A percentile compares a stretch with the other conserved stretches of the same genome.
Evolutionary conservation across 495 filamentous ascomycete genomes (phyloP).

Genomic region (Neurospora sp.): DNA sequence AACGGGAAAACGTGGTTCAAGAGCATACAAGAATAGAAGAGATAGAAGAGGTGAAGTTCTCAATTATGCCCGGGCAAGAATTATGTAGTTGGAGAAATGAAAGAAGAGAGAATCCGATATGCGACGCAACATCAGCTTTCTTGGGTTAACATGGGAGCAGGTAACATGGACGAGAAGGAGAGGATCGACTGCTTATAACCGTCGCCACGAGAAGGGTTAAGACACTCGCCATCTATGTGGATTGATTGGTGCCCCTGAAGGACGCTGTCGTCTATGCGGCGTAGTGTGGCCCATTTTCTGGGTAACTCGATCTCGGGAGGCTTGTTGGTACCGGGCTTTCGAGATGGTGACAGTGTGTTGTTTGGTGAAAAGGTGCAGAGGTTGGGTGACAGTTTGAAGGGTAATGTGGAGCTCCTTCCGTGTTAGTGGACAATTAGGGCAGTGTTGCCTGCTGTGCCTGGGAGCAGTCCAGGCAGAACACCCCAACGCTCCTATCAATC

Average conservation of each 20-base stretch:
- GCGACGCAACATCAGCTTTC: neutral
- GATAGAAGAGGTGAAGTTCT: neutral
- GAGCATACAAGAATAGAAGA: too few species aligned
- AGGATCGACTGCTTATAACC: neutral
- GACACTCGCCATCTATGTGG: neutral
- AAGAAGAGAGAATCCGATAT: neutral
- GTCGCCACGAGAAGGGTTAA: neutral
- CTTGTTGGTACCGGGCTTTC: neutral
- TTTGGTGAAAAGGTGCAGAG: neutral
- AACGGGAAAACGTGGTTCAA: neutral
- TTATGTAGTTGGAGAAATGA: neutral
- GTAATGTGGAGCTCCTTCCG: neutral
- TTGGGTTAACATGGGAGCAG: neutral
- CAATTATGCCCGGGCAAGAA: neutral
- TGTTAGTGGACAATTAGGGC: neutral
- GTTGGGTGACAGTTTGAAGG: neutral
- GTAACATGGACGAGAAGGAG: neutral
- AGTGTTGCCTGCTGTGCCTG: neutral
- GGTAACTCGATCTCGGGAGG: neutral
- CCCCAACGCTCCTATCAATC: neutral
- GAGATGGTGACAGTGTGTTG: neutral
- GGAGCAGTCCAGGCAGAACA: neutral
- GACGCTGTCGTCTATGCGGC: neutral
- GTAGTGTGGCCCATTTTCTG: neutral
- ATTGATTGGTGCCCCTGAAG: neutral